Evolutionary conservation across 441 rosid species (phyloP).

Genomic region (Hura crepitans): DNA sequence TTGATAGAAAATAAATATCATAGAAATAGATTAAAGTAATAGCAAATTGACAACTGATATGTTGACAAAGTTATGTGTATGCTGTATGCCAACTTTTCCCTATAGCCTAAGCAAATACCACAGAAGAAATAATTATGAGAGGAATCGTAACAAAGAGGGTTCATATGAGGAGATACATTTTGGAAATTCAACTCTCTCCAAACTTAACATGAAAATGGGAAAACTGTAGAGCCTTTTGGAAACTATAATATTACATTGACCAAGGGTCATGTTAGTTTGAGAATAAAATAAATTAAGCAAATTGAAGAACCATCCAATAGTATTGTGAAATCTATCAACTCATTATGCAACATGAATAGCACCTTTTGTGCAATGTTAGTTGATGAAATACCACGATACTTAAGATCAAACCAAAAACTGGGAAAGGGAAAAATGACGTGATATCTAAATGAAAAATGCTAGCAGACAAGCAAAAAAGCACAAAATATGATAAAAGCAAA

Average conservation of each 20-base stretch:
- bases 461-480: not conserved
- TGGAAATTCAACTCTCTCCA: not conserved
- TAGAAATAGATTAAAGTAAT: not conserved
- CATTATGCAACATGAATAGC: not conserved
- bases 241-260: not conserved
- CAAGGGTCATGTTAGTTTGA: not conserved
- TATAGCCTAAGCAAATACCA: not conserved
- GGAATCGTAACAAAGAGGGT: not conserved
- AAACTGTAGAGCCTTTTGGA: not conserved
- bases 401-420: not conserved
- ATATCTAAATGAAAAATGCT: not conserved
- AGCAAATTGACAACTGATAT: not conserved
- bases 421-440: not conserved
- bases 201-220: not conserved
- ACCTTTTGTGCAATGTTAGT: not conserved
- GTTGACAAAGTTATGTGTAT: not conserved
- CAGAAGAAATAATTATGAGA: not conserved
- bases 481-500: not conserved
- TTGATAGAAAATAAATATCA: not conserved
- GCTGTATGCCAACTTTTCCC: not conserved
- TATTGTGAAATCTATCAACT: not conserved
- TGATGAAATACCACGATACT: not conserved
- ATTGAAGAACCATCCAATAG: not conserved
- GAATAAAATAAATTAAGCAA: constrained; percentile 3
- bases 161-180: not conserved